phyloP scores from a whole-genome alignment of 1,284 basidiomycete species.

The Cryptococcus maquisensis region DNA sequence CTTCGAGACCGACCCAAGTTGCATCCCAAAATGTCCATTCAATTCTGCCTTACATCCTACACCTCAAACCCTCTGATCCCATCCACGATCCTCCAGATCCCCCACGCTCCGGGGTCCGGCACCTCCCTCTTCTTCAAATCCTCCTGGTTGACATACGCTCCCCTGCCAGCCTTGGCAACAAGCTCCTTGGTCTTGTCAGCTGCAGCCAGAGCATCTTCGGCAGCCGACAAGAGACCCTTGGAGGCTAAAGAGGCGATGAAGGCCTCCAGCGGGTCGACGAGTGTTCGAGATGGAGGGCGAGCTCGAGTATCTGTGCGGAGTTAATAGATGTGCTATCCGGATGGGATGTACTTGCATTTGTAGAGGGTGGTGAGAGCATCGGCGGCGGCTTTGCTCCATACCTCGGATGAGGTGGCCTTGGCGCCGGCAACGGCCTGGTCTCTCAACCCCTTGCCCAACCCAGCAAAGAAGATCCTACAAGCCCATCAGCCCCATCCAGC shows the following conservation, averaged over 20 bases:
- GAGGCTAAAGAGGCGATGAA: conserved; percentile 60
- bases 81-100: conserved; percentile 53
- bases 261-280: conserved; percentile 84
- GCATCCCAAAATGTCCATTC: neutral
- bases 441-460: conserved; percentile 51
- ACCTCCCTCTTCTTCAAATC: conserved; percentile 65
- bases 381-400: conserved; percentile 62
- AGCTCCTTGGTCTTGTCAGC: conserved; percentile 67
- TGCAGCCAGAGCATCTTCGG: conserved; percentile 62
- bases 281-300: conserved; percentile 80
- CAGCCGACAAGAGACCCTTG: conserved; percentile 56
- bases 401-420: conserved; percentile 49
- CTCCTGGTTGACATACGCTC: conserved; percentile 77
- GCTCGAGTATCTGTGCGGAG: conserved; percentile 63
- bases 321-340: neutral
- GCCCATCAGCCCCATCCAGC: neutral
- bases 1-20: no score
- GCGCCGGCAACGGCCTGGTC: conserved; percentile 20
- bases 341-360: conserved; percentile 52
- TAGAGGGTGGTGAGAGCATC: conserved; percentile 69
- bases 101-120: conserved; percentile 87
- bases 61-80: conserved; percentile 33
- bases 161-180: conserved; percentile 81
- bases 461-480: conserved; percentile 77
- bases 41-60: neutral